Percentiles rank a stretch among this genome's conserved stretches.
Conservation (phyloP, 2,329 filamentous ascomycete genomes). For the Leptographium wingfieldii region DNA sequence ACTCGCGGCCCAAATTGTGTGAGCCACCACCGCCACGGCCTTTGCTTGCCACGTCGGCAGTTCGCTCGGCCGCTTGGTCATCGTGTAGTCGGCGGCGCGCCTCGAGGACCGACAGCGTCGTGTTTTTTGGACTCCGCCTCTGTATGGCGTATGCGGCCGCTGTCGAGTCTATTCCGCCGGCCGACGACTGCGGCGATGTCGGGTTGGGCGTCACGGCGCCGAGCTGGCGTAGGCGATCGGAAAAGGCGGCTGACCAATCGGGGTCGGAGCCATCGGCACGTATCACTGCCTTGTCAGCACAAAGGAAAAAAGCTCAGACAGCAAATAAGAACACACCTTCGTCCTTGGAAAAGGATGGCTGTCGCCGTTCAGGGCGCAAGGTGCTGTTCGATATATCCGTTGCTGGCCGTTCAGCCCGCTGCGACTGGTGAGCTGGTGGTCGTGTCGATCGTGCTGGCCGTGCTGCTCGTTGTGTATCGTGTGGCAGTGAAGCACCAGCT, state of each 20-base stretch:
- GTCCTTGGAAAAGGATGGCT: constrained; percentile 8
- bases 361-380: not conserved
- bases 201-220: constrained; percentile 42
- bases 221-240: constrained; percentile 39
- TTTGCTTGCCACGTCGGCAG: not conserved
- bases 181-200: constrained; percentile 40
- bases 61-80: constrained; percentile 9
- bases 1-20: constrained; percentile 23
- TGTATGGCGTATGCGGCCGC: constrained; percentile 4
- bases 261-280: constrained; percentile 27
- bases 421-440: not conserved
- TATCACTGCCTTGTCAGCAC: constrained; percentile 21
- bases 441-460: not conserved
- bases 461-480: constrained; percentile 5
- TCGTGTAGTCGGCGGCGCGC: constrained; percentile 35
- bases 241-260: constrained; percentile 31
- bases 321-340: not conserved
- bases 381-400: no score
- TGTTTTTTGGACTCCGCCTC: constrained; percentile 24
- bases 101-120: constrained; percentile 36
- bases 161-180: constrained; percentile 15
- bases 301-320: not conserved
- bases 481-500: not conserved
- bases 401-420: not conserved
- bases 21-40: not conserved